Conservation (phyloP, 176 grass and related monocot genomes). For the Triticum aestivum region DNA sequence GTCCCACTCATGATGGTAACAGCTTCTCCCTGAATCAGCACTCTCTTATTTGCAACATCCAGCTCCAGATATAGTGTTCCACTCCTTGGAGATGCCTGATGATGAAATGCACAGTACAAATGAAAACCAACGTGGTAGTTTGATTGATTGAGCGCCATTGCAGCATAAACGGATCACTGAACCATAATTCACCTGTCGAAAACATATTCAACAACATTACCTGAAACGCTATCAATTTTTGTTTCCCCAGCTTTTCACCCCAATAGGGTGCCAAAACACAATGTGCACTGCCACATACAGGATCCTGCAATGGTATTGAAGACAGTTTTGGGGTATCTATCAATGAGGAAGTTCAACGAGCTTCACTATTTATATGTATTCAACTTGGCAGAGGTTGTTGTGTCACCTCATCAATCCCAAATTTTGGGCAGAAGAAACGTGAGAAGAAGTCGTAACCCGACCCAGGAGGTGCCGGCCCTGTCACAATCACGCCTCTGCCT, state of each 20-base stretch:
- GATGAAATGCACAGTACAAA: neutral
- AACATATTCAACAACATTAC: slow-evolving; percentile 11
- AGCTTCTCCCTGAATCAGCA: slow-evolving; percentile 64
- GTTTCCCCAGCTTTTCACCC: slow-evolving; percentile 61
- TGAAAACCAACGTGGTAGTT: neutral
- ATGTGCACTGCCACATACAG: slow-evolving; percentile 66
- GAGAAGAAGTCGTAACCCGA: slow-evolving; percentile 73
- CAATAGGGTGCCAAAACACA: slow-evolving; percentile 68
- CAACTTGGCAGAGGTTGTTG: neutral
- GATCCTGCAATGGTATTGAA: slow-evolving; percentile 42
- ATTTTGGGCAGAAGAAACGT: slow-evolving; percentile 55
- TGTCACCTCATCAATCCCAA: slow-evolving; percentile 67
- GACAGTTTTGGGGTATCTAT: neutral
- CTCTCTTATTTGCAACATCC: slow-evolving; percentile 40
- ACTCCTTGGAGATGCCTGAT: slow-evolving; percentile 60
- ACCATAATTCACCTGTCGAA: neutral
- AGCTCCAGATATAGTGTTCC: slow-evolving; percentile 58
- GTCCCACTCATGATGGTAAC: slow-evolving; percentile 58
- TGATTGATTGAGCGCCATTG: neutral
- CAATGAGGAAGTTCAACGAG: neutral
- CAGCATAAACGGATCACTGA: neutral
- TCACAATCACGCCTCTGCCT: slow-evolving; percentile 51
- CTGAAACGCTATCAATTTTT: slow-evolving; percentile 50
- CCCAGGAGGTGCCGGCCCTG: slow-evolving; percentile 51
- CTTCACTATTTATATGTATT: neutral